phyloP scores from a whole-genome alignment of 2,329 filamentous ascomycete species.

The Fusarium secorum region DNA sequence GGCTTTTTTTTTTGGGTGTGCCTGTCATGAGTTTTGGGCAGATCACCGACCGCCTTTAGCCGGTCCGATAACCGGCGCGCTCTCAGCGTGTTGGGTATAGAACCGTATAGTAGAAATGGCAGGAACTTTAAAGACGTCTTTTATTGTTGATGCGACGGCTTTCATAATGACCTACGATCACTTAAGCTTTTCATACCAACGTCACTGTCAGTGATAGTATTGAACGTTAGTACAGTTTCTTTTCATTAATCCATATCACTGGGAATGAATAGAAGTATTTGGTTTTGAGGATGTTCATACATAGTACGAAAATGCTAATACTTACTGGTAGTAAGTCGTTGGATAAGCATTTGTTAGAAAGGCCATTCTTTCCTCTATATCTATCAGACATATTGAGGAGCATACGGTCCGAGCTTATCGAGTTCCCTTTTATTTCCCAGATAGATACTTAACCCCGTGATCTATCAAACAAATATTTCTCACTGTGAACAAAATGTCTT shows the following conservation, averaged over 20 bases:
- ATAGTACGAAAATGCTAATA: neutral
- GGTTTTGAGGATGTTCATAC: neutral
- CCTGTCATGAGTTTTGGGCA: neutral
- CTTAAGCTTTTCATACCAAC: neutral
- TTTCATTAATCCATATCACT: neutral
- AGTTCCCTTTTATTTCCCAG: neutral
- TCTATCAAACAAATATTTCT: neutral
- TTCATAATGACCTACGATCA: too few relatives aligned
- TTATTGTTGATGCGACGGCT: neutral
- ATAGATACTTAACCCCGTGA: neutral
- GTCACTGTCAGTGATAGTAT: neutral
- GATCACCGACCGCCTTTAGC: neutral
- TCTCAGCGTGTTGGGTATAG: neutral
- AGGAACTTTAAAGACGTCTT: neutral
- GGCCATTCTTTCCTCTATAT: neutral
- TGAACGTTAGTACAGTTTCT: neutral
- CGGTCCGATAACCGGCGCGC: constrained; percentile 9
- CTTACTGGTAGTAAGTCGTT: neutral
- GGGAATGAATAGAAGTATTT: neutral
- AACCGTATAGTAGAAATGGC: too few relatives aligned
- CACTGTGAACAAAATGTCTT: neutral
- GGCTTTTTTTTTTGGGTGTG: constrained; percentile 1
- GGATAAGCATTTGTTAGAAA: neutral
- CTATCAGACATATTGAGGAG: too few relatives aligned
- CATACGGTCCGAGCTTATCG: neutral